Base-by-base conservation (phyloP, 2,329 filamentous ascomycete species). In the Lizonia empirigonia region DNA sequence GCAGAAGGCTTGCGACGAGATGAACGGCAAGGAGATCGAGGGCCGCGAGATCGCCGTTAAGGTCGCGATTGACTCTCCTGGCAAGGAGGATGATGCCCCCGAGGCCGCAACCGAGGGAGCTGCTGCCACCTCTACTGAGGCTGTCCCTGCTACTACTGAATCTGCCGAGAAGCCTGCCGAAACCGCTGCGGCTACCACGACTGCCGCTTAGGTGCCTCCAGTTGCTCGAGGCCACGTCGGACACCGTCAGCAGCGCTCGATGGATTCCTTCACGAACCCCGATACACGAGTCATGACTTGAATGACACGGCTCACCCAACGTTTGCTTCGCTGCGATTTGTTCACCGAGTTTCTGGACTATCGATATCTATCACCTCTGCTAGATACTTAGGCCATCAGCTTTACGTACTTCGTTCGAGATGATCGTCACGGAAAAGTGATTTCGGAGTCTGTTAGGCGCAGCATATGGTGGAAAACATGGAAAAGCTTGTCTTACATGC, bases 11-110 rank as follows among this genome's bases (percentile, higher is more conserved):
- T 95, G 97, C 63, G 74, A 80, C 44, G 94, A 99, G 83, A 99
- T 99, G 94, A 97, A 99, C 79, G 94, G 91, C 80, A 97, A 96
- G 86, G 90, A 96, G 76, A 94, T 99, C 65, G 94, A 97, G 77
- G 94, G 93, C 61, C 93, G 94, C 71, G 93, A 97, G 82, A 99
- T 99, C 67, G 94, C 94, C 62, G 94, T 99, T 84, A 99, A 99
- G 89, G 92, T 99, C 74, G 94, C 94, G 73, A 97, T 99, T 73
- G 94, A 99, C 82, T 97, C 91, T 83, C 94, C 94, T 61, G 93
- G 95, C 80, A 99, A 97, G 88, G 93, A 97, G 78, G 93, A 97
- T 74, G 85, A 89, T 70, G 88, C 82, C 65, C 76, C 79, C 50
- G 79, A 78, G 59, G 78, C 53, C 35, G 62, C 69, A 48, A 78